phyloP scores from a whole-genome alignment of 1,284 basidiomycete species.

The Clitocybe nebularis region DNA sequence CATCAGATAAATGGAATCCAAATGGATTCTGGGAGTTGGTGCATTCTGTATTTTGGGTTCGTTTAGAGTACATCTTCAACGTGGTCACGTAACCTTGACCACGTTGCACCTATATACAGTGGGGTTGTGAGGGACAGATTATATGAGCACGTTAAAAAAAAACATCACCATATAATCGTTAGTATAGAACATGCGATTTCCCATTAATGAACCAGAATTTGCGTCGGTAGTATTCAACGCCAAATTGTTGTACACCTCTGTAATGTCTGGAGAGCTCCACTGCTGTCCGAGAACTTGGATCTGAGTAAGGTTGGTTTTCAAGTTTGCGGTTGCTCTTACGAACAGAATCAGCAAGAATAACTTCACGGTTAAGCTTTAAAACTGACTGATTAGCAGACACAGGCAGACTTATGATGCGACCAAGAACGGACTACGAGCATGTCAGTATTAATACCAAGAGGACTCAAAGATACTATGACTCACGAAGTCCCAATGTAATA shows the following conservation, averaged over 20 bases:
- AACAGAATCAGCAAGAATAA: not conserved
- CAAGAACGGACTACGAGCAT: constrained; percentile 45
- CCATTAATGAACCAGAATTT: constrained; percentile 53
- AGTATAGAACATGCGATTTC: constrained; percentile 64
- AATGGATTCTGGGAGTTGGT: constrained; percentile 58
- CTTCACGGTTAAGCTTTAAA: not conserved
- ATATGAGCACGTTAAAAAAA: not conserved
- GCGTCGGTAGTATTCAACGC: constrained; percentile 36
- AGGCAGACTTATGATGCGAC: constrained; percentile 58
- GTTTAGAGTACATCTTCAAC: constrained; percentile 57
- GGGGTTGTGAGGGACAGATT: not conserved
- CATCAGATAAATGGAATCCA: constrained; percentile 68
- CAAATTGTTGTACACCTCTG: constrained; percentile 37
- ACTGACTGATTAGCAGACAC: constrained; percentile 46
- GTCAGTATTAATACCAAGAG: not conserved
- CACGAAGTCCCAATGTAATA: constrained; percentile 64
- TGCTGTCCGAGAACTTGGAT: constrained; percentile 46
- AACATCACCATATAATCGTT: constrained; percentile 63
- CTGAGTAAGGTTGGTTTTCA: constrained; percentile 54
- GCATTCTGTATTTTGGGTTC: constrained; percentile 60
- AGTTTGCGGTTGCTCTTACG: constrained; percentile 47
- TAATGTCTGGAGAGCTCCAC: constrained; percentile 47
- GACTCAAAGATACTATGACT: constrained; percentile 19
- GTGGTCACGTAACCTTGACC: constrained; percentile 53
- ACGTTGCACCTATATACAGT: constrained; percentile 54